These are phyloP conservation scores for Annulohypoxylon nitens DNA, from an alignment of 495 filamentous ascomycete species.

Conservation along the genomic window DNA sequence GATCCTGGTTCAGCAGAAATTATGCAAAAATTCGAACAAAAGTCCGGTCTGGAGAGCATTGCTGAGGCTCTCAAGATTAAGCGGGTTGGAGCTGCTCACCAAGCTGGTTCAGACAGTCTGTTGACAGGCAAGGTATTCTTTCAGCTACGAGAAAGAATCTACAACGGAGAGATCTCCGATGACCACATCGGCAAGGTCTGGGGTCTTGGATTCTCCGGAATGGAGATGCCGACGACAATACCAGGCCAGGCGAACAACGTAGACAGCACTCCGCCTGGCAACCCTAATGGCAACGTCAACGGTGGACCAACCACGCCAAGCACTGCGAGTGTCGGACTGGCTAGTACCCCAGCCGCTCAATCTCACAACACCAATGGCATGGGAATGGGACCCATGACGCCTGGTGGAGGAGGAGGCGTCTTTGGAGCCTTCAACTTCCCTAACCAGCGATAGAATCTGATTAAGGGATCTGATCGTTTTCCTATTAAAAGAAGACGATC, in stretches of 20 bases:
- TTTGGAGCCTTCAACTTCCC: constrained; percentile 69
- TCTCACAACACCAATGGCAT: constrained; percentile 65
- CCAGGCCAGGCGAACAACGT: constrained; percentile 43
- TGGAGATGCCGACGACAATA: constrained; percentile 59
- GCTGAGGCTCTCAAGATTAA: constrained; percentile 92
- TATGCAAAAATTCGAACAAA: constrained; percentile 82
- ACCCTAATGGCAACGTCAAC: constrained; percentile 66
- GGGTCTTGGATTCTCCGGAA: constrained; percentile 75
- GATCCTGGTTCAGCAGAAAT: constrained; percentile 75
- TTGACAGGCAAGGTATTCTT: constrained; percentile 95
- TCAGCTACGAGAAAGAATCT: constrained; percentile 85
- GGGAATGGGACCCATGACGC: constrained; percentile 74
- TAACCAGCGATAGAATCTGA: constrained; percentile 48
- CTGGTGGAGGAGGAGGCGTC: constrained; percentile 75
- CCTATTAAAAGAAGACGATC: too few relatives aligned
- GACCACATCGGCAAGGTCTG: constrained; percentile 88
- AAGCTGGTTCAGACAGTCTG: constrained; percentile 90
- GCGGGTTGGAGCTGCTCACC: constrained; percentile 85
- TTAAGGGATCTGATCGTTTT: too few relatives aligned
- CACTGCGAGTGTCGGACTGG: constrained; percentile 65
- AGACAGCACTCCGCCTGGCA: constrained; percentile 53
- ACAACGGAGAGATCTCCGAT: constrained; percentile 81
- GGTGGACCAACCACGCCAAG: constrained; percentile 81
- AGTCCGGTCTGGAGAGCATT: constrained; percentile 90
- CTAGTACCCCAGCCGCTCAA: constrained; percentile 70